phyloP scores from a whole-genome alignment of 371 early-diverging fungal genomes.

The Mycotypha africana region DNA sequence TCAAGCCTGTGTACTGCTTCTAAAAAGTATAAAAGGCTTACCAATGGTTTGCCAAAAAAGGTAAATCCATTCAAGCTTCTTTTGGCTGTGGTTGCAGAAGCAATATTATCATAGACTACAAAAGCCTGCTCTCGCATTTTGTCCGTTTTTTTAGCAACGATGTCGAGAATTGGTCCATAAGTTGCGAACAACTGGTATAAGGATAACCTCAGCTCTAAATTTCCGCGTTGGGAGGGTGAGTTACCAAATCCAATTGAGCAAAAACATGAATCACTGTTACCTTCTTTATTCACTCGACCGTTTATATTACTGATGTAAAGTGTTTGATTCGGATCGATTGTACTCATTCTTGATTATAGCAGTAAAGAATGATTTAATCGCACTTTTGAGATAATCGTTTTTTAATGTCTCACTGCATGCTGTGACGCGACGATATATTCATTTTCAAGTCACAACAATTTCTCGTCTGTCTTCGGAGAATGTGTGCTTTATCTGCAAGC shows the following conservation, averaged over 20 bases:
- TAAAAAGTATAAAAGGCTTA: too few relatives aligned
- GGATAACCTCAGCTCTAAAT: constrained; percentile 57
- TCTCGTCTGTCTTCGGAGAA: too few relatives aligned
- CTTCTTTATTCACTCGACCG: constrained; percentile 63
- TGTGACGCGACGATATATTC: too few relatives aligned
- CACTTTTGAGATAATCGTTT: too few relatives aligned
- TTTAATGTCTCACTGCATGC: too few relatives aligned
- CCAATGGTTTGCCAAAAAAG: constrained; percentile 73
- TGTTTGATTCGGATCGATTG: constrained; percentile 60
- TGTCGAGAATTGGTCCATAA: constrained; percentile 85
- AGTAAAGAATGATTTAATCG: too few relatives aligned
- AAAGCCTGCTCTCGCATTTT: constrained; percentile 97
- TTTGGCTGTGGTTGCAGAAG: constrained; percentile 71
- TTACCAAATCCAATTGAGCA: not conserved
- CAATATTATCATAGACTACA: constrained; percentile 75
- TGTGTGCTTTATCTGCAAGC: too few relatives aligned
- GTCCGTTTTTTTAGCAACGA: constrained; percentile 67
- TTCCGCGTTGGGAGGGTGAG: too few relatives aligned
- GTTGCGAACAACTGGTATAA: constrained; percentile 75
- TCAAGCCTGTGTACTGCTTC: too few relatives aligned
- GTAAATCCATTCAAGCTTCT: constrained; percentile 72
- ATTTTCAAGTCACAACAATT: too few relatives aligned
- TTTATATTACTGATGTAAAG: constrained; percentile 62
- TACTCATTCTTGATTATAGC: constrained; percentile 18
- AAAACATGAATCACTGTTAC: constrained; percentile 25